Conservation (phyloP, 371 early-diverging fungal genomes). For the Mortierella sp. region DNA sequence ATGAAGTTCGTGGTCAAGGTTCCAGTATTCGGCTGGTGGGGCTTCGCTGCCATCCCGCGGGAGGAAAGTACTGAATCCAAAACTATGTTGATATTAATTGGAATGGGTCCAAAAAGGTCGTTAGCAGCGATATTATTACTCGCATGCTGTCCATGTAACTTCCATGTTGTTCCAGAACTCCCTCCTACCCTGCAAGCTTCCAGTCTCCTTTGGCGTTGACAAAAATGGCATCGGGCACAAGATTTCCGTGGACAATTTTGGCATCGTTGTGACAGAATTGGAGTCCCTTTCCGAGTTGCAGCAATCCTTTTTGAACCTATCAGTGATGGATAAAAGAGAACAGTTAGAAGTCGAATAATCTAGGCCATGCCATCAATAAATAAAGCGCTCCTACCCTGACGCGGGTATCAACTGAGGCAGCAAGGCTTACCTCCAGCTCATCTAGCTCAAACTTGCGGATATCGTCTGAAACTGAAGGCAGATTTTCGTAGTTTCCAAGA, state of each 20-base stretch:
- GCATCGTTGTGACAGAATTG: conserved; percentile 81
- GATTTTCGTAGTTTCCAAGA: conserved; percentile 70
- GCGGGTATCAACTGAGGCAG: background rate
- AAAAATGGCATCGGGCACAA: conserved; percentile 84
- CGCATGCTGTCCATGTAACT: background rate
- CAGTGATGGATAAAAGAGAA: background rate
- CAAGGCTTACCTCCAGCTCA: conserved; percentile 73
- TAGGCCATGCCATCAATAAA: background rate
- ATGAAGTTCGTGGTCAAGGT: conserved; percentile 75
- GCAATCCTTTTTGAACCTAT: conserved; percentile 88
- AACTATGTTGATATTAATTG: conserved; percentile 46
- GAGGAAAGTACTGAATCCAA: conserved; percentile 78
- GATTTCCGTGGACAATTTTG: conserved; percentile 83
- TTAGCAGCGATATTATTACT: background rate
- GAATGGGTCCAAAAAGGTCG: background rate
- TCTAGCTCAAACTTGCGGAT: conserved; percentile 75
- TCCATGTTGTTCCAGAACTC: background rate
- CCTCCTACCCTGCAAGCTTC: conserved; percentile 86
- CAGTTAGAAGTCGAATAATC: background rate
- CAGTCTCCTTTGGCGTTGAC: conserved; percentile 91
- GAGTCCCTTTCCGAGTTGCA: conserved; percentile 85
- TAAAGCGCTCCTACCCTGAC: background rate
- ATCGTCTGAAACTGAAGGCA: conserved; percentile 53
- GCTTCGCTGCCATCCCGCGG: conserved; percentile 62
- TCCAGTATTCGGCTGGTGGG: conserved; percentile 60